These are phyloP conservation scores for Tulasnella sp. DNA, from an alignment of 768 basidiomycete species.

Conservation along the genomic window DNA sequence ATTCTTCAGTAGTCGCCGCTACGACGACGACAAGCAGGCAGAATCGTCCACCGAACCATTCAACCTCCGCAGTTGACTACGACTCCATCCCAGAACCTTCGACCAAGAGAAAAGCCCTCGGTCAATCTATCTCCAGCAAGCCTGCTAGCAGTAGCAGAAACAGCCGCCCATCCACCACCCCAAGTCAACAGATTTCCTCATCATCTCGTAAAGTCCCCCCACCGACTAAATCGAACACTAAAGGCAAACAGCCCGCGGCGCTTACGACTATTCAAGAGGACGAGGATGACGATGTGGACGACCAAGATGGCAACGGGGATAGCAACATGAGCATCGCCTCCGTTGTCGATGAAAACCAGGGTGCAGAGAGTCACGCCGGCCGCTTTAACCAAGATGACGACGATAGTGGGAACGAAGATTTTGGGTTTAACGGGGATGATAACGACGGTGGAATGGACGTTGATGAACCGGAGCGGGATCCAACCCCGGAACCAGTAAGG, in stretches of 20 bases:
- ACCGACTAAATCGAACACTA: not conserved
- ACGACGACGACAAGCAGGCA: not conserved
- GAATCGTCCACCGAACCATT: slow-evolving; percentile 1
- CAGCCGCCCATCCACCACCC: not conserved
- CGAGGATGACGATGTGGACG: slow-evolving; percentile 4
- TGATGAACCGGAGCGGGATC: slow-evolving; percentile 24
- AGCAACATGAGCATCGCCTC: slow-evolving; percentile 23
- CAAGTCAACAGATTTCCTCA: not conserved
- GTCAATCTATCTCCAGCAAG: not conserved
- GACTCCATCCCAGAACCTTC: slow-evolving; percentile 24
- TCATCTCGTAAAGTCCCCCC: not conserved
- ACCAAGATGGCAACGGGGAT: slow-evolving; percentile 17
- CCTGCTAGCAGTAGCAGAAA: not conserved
- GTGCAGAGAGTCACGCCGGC: not conserved
- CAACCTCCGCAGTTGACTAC: slow-evolving; percentile 17
- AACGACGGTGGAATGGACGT: slow-evolving; percentile 10
- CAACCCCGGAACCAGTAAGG: not conserved
- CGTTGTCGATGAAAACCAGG: not conserved
- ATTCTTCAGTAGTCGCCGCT: not conserved
- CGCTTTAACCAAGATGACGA: slow-evolving; percentile 15
- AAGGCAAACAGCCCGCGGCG: not conserved
- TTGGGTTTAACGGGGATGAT: slow-evolving; percentile 12
- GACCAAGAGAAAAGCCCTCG: not conserved
- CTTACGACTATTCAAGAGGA: not conserved
- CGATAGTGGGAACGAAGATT: slow-evolving; percentile 25